Base-by-base conservation (phyloP, 169 alveolate genomes). In the Plasmodium knowlesi region DNA sequence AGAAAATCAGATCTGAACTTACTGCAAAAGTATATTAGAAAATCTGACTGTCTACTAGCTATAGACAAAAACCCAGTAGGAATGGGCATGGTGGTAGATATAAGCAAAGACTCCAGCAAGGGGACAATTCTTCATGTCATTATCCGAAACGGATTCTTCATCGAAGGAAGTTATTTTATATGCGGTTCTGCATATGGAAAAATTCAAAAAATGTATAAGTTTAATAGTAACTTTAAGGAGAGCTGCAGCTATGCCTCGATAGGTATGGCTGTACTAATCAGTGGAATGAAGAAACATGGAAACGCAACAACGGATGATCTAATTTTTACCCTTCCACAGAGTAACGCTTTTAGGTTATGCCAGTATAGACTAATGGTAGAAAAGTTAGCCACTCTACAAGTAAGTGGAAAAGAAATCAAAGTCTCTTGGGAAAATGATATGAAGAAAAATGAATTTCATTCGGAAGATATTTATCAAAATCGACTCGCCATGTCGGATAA, bases 181-280 rank as follows among this genome's bases (percentile, higher is more conserved):
- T 96, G 97, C 46, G 98, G 98, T 32, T 96, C 97, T 1, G 96
- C 96, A 16, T 96, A 93, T 84, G 98, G 98, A 9, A 93, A 92
- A 46, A 90, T 96, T 32, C 74, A 88, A 6, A 94, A 96, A 61
- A 95, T 96, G 84, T 94, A 95, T 88, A 94, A 96, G 71, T 83
- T 96, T 32, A 94, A 90, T 67, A 90, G 90, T 22, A 78, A 89
- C 61, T 89, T 79, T 73, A 79, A 89, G 50, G 94, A 89, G 22
- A 39, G 39, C 73, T 89, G 94, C 30, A 84, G 82, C 57, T 85
- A 92, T 71, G 98, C 97, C 12, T 32, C 94, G 0, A 95, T 95
- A 16, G 98, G 98, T 10, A 91, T 76, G 92, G 95, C 97, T 28
- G 96, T 96, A 43, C 92, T 86, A 71, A 83, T 96, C 25, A 57